Percentiles rank a stretch among this genome's conserved stretches.
Evolutionary conservation across 2,329 filamentous ascomycete genomes (phyloP).

Genomic region (Penicillium sp.): DNA sequence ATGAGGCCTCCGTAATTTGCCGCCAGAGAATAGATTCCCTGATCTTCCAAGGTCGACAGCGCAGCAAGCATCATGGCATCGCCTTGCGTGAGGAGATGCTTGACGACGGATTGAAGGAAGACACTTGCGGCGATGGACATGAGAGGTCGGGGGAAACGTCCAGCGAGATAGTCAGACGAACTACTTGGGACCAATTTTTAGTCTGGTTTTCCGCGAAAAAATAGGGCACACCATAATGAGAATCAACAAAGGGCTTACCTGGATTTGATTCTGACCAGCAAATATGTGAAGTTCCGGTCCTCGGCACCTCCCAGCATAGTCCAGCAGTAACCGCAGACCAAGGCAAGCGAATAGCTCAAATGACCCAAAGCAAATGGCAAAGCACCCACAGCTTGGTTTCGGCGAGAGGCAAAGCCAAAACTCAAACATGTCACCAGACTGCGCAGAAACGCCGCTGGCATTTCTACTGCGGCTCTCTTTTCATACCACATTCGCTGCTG

Average conservation of each 20-base stretch:
- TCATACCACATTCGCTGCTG: slow-evolving; percentile 76
- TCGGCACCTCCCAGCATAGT: slow-evolving; percentile 54
- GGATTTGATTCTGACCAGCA: slow-evolving; percentile 43
- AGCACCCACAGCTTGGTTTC: slow-evolving; percentile 58
- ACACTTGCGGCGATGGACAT: slow-evolving; percentile 71
- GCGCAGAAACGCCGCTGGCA: slow-evolving; percentile 69
- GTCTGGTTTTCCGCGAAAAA: too few relatives aligned
- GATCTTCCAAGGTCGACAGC: slow-evolving; percentile 69
- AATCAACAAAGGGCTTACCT: slow-evolving; percentile 30
- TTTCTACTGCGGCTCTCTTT: slow-evolving; percentile 75
- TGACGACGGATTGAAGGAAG: slow-evolving; percentile 80
- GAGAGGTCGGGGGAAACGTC: slow-evolving; percentile 63
- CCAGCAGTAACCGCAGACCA: slow-evolving; percentile 65
- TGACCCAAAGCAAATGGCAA: slow-evolving; percentile 88
- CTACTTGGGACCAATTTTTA: slow-evolving; percentile 13
- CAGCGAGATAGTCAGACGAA: slow-evolving; percentile 45
- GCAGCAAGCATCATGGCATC: slow-evolving; percentile 82
- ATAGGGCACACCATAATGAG: slow-evolving; percentile 2
- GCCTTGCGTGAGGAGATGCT: slow-evolving; percentile 89
- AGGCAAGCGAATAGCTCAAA: slow-evolving; percentile 62
- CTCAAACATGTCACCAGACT: slow-evolving; percentile 68
- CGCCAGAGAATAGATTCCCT: slow-evolving; percentile 87
- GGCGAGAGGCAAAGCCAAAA: slow-evolving; percentile 58
- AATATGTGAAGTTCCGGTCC: slow-evolving; percentile 61
- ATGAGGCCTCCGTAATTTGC: slow-evolving; percentile 90